Percentiles rank a stretch among this genome's conserved stretches.
phyloP scores from a whole-genome alignment of 2,329 filamentous ascomycete species.

The Cercospora zeina region DNA sequence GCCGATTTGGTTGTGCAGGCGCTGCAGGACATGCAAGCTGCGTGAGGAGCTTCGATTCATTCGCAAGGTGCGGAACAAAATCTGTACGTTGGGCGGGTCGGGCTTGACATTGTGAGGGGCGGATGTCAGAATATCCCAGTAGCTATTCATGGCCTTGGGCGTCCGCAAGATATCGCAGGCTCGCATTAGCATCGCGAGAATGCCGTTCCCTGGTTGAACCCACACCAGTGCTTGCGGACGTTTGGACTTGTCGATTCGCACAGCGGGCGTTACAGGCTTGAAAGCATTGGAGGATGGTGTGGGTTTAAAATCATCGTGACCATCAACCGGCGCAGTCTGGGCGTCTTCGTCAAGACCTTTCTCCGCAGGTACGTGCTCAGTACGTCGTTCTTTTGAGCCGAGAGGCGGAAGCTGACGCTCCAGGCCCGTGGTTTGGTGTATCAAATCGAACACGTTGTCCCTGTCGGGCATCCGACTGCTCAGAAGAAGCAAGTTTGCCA shows the following conservation, averaged over 20 bases:
- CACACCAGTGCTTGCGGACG: conserved; percentile 40
- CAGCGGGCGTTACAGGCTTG: conserved; percentile 29
- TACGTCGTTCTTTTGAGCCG: conserved; percentile 33
- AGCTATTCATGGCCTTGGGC: conserved; percentile 64
- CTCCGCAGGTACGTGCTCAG: conserved; percentile 34
- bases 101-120: conserved; percentile 63
- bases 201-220: conserved; percentile 54
- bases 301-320: conserved; percentile 31
- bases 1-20: conserved; percentile 32
- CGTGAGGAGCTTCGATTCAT: conserved; percentile 65
- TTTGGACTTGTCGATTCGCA: conserved; percentile 16
- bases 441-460: conserved; percentile 69
- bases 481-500: conserved; percentile 75
- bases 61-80: conserved; percentile 67
- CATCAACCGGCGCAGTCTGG: conserved; percentile 1
- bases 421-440: conserved; percentile 81
- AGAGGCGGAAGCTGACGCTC: conserved; percentile 55
- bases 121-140: conserved; percentile 73
- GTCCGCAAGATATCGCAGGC: conserved; percentile 62
- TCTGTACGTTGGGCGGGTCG: conserved; percentile 69
- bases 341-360: conserved; percentile 18
- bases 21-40: conserved; percentile 59
- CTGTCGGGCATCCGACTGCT: conserved; percentile 62
- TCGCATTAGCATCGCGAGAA: conserved; percentile 68
- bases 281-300: conserved; percentile 37